Conservation (phyloP, 345 rosid species). For the Boechera retrofracta region DNA sequence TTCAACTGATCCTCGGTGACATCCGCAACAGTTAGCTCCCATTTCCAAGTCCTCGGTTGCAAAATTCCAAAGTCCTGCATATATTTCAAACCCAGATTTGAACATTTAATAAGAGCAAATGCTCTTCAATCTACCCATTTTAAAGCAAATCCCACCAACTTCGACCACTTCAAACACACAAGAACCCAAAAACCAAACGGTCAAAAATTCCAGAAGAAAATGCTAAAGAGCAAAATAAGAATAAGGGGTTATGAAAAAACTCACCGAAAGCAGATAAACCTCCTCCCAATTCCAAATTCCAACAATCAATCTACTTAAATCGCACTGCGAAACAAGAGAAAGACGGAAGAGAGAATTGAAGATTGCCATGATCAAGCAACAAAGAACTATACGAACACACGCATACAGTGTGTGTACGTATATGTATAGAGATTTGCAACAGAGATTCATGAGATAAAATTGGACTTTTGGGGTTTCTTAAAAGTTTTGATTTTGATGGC, state of each 20-base stretch:
- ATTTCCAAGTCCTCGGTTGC: not conserved
- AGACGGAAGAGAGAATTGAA: not conserved
- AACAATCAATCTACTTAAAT: not conserved
- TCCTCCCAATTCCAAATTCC: constrained; percentile 45
- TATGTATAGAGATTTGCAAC: not conserved
- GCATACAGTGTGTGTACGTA: not conserved
- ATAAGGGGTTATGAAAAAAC: constrained; percentile 1
- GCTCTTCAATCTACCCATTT: not conserved
- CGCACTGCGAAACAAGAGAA: constrained; percentile 7
- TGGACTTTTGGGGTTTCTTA: not conserved
- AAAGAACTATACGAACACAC: constrained; percentile 2
- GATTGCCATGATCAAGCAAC: constrained; percentile 4
- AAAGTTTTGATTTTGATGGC: constrained; percentile 3
- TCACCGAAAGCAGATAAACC: constrained; percentile 39
- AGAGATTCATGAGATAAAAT: not conserved
- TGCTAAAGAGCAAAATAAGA: not conserved
- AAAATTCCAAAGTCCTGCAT: constrained; percentile 24
- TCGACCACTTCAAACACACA: not conserved
- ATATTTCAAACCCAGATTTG: not conserved
- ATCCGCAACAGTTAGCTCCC: constrained; percentile 1
- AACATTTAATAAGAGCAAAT: not conserved
- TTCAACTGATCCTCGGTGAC: not conserved
- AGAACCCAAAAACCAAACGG: not conserved
- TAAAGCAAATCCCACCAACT: not conserved
- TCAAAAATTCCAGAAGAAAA: not conserved